A percentile compares a stretch with the other conserved stretches of the same genome.
These are phyloP conservation scores for Diplodia mutila DNA, from an alignment of 2,329 filamentous ascomycete species.

Conservation along the genomic window DNA sequence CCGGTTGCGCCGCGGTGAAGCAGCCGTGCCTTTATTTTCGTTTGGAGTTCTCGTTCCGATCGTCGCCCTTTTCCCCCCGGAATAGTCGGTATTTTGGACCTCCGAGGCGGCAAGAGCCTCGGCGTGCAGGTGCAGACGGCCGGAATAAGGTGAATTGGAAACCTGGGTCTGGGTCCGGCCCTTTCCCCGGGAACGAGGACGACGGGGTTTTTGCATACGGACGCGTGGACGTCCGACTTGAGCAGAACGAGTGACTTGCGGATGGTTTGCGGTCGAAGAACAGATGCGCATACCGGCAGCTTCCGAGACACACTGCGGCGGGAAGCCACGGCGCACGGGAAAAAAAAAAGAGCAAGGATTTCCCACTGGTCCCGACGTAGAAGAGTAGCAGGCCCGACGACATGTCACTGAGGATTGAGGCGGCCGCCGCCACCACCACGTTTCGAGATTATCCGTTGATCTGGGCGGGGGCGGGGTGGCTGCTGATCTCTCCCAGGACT, in stretches of 20 bases:
- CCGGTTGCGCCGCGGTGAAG: not conserved
- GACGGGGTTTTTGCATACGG: not conserved
- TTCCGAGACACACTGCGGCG: too few relatives aligned
- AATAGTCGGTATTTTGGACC: not conserved
- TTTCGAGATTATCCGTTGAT: too few relatives aligned
- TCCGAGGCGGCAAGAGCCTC: not conserved
- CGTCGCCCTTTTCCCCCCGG: not conserved
- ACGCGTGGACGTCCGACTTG: too few relatives aligned
- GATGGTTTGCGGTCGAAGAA: not conserved
- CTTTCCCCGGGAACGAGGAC: not conserved
- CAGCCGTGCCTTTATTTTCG: constrained; percentile 1
- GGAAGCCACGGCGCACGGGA: too few relatives aligned
- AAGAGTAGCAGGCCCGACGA: constrained; percentile 2
- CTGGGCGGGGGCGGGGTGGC: too few relatives aligned
- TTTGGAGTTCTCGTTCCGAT: not conserved
- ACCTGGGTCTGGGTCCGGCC: constrained; percentile 1
- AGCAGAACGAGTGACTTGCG: not conserved
- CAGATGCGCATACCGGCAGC: constrained; percentile 8
- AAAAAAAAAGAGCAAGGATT: not conserved
- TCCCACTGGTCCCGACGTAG: not conserved
- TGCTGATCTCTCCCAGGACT: too few relatives aligned
- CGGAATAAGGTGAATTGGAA: constrained; percentile 3
- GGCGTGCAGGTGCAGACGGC: constrained; percentile 3
- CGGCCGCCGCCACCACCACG: not conserved
- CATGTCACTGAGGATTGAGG: too few relatives aligned